These are phyloP conservation scores for Wilhelminamyces savonicus DNA, from an alignment of 805 yeast species.

Conservation along the genomic window DNA sequence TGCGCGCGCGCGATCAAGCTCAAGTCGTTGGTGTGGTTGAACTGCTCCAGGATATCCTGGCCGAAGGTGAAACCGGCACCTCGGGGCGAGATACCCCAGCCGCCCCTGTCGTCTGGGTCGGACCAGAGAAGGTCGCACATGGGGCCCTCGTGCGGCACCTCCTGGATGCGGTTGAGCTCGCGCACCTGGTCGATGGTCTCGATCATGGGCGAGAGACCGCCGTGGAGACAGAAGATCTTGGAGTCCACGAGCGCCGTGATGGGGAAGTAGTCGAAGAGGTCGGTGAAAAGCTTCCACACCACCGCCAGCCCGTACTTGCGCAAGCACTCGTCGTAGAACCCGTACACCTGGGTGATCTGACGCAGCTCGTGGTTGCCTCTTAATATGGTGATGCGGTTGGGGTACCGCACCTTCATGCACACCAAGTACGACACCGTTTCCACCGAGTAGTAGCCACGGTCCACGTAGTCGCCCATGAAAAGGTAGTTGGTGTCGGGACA, in stretches of 20 bases:
- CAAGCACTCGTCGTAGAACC: slow-evolving; percentile 92
- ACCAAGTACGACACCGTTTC: slow-evolving; percentile 87
- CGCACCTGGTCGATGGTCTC: slow-evolving; percentile 90
- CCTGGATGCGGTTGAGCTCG: slow-evolving; percentile 86
- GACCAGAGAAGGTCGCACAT: slow-evolving; percentile 97
- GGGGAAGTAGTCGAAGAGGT: slow-evolving; percentile 87
- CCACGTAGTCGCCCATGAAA: slow-evolving; percentile 70
- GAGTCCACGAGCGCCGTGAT: slow-evolving; percentile 89
- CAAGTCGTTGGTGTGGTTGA: slow-evolving; percentile 84
- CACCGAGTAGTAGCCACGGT: slow-evolving; percentile 83
- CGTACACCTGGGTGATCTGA: slow-evolving; percentile 94
- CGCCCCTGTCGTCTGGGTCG: slow-evolving; percentile 96
- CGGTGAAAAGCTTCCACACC: slow-evolving; percentile 91
- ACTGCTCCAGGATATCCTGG: slow-evolving; percentile 88
- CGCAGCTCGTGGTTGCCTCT: slow-evolving; percentile 95
- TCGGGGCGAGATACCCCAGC: slow-evolving; percentile 97
- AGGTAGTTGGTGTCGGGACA: slow-evolving; percentile 44
- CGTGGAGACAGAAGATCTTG: slow-evolving; percentile 87
- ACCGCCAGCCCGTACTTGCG: slow-evolving; percentile 89
- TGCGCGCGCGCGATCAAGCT: slow-evolving; percentile 90
- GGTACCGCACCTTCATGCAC: slow-evolving; percentile 88
- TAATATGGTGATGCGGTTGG: slow-evolving; percentile 82
- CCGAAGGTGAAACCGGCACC: slow-evolving; percentile 99
- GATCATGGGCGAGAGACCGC: slow-evolving; percentile 92
- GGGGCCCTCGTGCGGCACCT: slow-evolving; percentile 96